Percentiles rank a stretch among this genome's conserved stretches.
Conservation (phyloP, 1,284 basidiomycete species). For the Irpex lacteus region DNA sequence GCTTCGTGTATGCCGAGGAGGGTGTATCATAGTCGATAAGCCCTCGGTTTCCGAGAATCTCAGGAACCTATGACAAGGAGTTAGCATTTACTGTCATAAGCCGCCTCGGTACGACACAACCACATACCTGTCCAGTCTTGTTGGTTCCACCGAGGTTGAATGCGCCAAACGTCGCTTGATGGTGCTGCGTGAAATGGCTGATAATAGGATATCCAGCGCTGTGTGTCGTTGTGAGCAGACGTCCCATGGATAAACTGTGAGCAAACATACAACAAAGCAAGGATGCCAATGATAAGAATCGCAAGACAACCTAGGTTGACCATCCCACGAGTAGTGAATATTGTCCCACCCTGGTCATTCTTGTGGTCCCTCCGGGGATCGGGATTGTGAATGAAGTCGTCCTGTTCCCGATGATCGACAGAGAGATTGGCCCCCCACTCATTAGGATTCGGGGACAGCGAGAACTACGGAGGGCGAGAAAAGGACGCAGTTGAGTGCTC, state of each 20-base stretch:
- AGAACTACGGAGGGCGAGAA: slow-evolving; percentile 45
- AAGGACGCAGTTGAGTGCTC: neutral
- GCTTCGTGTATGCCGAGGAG: slow-evolving; percentile 52
- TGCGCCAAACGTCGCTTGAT: slow-evolving; percentile 54
- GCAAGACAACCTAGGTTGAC: slow-evolving; percentile 77
- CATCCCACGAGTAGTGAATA: slow-evolving; percentile 74
- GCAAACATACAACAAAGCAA: slow-evolving; percentile 69
- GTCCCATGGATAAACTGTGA: neutral
- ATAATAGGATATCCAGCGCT: slow-evolving; percentile 84
- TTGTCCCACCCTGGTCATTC: slow-evolving; percentile 55
- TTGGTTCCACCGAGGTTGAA: slow-evolving; percentile 84
- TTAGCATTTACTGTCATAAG: neutral
- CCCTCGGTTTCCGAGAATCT: slow-evolving; percentile 61
- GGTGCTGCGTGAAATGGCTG: slow-evolving; percentile 55
- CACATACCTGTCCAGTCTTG: slow-evolving; percentile 65
- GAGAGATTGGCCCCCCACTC: slow-evolving; percentile 70
- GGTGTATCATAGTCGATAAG: slow-evolving; percentile 82
- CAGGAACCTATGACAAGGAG: slow-evolving; percentile 49
- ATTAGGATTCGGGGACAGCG: slow-evolving; percentile 69
- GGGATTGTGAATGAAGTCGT: slow-evolving; percentile 75
- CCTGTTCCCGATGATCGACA: slow-evolving; percentile 53
- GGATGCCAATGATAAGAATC: slow-evolving; percentile 57
- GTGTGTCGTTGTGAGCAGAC: neutral
- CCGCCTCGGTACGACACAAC: neutral
- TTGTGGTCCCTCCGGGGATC: slow-evolving; percentile 72